Conservation (phyloP, 768 basidiomycete species). For the Russula brevipes region DNA sequence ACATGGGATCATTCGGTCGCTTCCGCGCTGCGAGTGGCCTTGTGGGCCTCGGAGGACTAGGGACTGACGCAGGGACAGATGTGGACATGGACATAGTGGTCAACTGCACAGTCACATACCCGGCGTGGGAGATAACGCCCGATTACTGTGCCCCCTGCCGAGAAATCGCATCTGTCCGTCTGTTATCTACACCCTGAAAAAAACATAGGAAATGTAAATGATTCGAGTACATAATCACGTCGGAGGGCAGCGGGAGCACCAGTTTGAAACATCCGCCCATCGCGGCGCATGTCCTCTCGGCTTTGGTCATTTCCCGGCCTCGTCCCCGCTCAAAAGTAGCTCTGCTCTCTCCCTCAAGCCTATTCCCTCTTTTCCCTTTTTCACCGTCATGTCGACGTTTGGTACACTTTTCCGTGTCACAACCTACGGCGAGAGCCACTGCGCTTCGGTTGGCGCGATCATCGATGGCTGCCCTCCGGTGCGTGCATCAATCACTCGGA, state of each 20-base stretch:
- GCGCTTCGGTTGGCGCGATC: constrained; percentile 94
- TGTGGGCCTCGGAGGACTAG: constrained; percentile 14
- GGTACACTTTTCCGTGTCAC: constrained; percentile 90
- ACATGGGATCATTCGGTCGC: constrained; percentile 44
- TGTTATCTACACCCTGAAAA: background rate
- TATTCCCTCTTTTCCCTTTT: background rate
- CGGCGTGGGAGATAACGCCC: constrained; percentile 18
- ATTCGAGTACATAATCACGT: constrained; percentile 11
- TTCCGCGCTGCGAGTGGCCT: constrained; percentile 30
- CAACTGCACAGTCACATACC: background rate
- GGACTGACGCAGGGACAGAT: constrained; percentile 12
- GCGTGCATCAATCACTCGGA: constrained; percentile 28
- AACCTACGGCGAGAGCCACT: constrained; percentile 97
- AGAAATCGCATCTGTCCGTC: background rate
- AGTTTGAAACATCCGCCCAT: constrained; percentile 7
- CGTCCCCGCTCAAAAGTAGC: background rate
- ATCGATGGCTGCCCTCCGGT: constrained; percentile 97
- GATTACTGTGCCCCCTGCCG: background rate
- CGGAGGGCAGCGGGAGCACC: background rate
- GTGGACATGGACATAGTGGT: constrained; percentile 14
- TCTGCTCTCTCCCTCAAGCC: too few species aligned
- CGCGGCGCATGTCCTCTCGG: constrained; percentile 4
- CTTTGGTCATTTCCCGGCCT: constrained; percentile 16
- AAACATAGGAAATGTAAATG: background rate
- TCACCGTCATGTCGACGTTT: constrained; percentile 79